A percentile compares a stretch with the other conserved stretches of the same genome.
Evolutionary conservation across 495 filamentous ascomycete species (phyloP).

Genomic region (Glarea lozoyensis): DNA sequence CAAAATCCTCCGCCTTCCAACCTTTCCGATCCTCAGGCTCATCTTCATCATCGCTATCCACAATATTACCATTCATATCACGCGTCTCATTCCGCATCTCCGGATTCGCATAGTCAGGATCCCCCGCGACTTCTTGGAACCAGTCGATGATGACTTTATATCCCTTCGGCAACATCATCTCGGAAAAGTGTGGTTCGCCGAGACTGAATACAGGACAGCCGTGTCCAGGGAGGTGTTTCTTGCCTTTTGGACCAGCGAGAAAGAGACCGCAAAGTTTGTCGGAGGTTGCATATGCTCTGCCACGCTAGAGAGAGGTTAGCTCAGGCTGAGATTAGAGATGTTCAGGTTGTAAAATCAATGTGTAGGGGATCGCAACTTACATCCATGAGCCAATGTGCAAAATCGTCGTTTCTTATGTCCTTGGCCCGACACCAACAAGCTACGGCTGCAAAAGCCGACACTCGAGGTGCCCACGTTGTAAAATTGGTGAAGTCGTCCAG

Average conservation of each 20-base stretch:
- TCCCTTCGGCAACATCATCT: slow-evolving; percentile 29
- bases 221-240: slow-evolving; percentile 19
- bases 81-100: not conserved
- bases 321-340: slow-evolving; percentile 12
- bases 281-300: slow-evolving; percentile 52
- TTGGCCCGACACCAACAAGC: slow-evolving; percentile 18
- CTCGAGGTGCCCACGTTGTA: slow-evolving; percentile 29
- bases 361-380: slow-evolving; percentile 25
- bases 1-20: not conserved
- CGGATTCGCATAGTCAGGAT: slow-evolving; percentile 13
- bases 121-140: slow-evolving; percentile 31
- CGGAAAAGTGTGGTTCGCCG: slow-evolving; percentile 27
- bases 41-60: not conserved
- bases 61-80: not conserved
- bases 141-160: slow-evolving; percentile 30
- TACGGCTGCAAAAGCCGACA: slow-evolving; percentile 33
- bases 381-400: slow-evolving; percentile 35
- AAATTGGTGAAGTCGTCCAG: slow-evolving; percentile 42
- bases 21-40: not conserved
- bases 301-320: slow-evolving; percentile 32
- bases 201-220: slow-evolving; percentile 39
- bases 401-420: slow-evolving; percentile 27
- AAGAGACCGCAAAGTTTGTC: slow-evolving; percentile 34
- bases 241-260: slow-evolving; percentile 35
- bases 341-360: not conserved